Evolutionary conservation across 192 early-diverging fungal species (phyloP), one percentile per base, ranked within the genome.

Genomic region (Piromyces finnis): DNA sequence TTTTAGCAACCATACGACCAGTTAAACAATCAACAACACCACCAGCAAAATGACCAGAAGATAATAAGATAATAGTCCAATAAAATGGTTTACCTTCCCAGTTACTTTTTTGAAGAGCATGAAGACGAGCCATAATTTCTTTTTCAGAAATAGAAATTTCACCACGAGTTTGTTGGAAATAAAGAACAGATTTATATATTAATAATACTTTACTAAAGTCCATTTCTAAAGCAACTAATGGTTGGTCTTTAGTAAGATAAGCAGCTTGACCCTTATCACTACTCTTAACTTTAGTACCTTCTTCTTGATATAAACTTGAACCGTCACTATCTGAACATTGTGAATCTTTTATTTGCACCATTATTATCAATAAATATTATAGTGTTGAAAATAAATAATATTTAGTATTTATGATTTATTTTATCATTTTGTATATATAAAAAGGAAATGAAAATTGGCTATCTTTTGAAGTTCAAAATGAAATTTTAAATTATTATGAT

Each of bases 1-100:
- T 99, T 87, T 98, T 95, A 0, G 86, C 91, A 6, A 94, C 59
- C 29, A 92, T 82, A 77, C 87, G 83, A 59, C 89, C 89, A 27
- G 85, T 86, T 30, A 84, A 84, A 81, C 92, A 87, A 83, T 96
- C 95, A 79, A 97, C 88, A 13, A 99, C 89, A 5, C 92, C 89
- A 18, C 92, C 97, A 12, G 95, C 95, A 88, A 99, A 99, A 82
- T 95, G 51, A 68, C 51, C 51, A 27, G 51, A 68, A 9, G 78
- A 79, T 79, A 79, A 35, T 35, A 79, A 59, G n/a, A 79, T 79
- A 59, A 79, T 35, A 4, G 78, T 27, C 78, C 78, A 79, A 59
- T 79, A 79, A 68, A 68, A 68, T 68, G 51, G 51, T 68, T 68
- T 68, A 26, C 26, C 51, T n/a, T n/a, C 26, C 51, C 51, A 68